Evolutionary conservation across 257 asterid species (phyloP), one percentile per base, ranked within the genome.

Genomic region (Capsicum baccatum): DNA sequence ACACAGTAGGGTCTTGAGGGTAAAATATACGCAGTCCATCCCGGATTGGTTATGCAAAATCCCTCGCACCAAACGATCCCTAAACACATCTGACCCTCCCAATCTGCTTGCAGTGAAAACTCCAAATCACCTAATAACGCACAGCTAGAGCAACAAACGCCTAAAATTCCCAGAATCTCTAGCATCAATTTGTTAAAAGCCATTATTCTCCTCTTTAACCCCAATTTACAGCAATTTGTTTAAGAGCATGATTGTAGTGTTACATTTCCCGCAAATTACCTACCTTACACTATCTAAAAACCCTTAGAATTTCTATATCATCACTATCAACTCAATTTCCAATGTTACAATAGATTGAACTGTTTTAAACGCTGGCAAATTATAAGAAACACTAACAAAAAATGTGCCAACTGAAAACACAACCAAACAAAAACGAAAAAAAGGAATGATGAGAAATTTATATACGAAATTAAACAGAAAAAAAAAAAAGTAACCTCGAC

Each of bases 401-500:
- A 39, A 39, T 39, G 44, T 39, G 44, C 44, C 44, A 39, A 39
- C 3, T 4, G 44, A 39, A 39, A 39, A 39, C 44, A 39, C 44
- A 39, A 39, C 44, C 44, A 39, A 39, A 39, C 3, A 4, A 39
- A 39, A 39, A 39, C 44, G 5, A 39, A 78, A n/a, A 59, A 39
- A 78, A 14, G 2, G 70, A 33, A 67, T 19, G 56, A 60, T 57
- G 62, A 44, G 10, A 64, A 15, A 71, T 64, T 39, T 2, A 86
- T 2, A 86, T 59, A 57, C 42, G 82, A n/a, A 80, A 52, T 6
- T 6, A 54, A 26, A 68, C 69, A 86, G 39, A 81, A 42, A 59
- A 19, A 52, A 68, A 59, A 19, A 44, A 68, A 10, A 15, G 4
- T 83, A 87, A 95, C 99, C 99, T 96, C 98, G 19, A 92, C 90